phyloP scores from a whole-genome alignment of 768 basidiomycete genomes.

The Clathrus columnatus region DNA sequence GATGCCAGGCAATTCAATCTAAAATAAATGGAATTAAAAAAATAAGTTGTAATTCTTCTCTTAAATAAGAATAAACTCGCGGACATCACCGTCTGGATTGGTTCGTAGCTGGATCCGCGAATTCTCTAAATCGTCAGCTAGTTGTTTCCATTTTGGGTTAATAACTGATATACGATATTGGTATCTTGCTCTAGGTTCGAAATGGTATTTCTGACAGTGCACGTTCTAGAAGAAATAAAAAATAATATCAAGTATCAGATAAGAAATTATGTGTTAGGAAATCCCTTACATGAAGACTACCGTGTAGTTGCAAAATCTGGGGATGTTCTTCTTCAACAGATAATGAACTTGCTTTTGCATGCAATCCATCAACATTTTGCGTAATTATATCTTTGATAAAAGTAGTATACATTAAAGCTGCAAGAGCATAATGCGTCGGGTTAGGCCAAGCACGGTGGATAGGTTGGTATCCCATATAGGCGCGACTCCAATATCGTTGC shows the following conservation, averaged over 20 bases:
- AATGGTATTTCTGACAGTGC: slow-evolving; percentile 67
- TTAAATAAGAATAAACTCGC: neutral
- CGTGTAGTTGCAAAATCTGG: slow-evolving; percentile 77
- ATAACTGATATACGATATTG: slow-evolving; percentile 62
- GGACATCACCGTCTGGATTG: slow-evolving; percentile 90
- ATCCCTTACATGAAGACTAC: slow-evolving; percentile 65
- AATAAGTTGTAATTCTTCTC: neutral
- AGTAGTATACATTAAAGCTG: slow-evolving; percentile 67
- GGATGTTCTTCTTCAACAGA: slow-evolving; percentile 31
- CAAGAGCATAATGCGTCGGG: slow-evolving; percentile 80
- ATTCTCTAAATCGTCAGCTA: slow-evolving; percentile 49
- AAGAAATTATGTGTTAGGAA: slow-evolving; percentile 4
- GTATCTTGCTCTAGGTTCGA: slow-evolving; percentile 55
- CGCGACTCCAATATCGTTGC: slow-evolving; percentile 78
- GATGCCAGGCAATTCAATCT: slow-evolving; percentile 70
- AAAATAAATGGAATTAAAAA: neutral
- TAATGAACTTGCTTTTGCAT: slow-evolving; percentile 62
- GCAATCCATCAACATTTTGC: slow-evolving; percentile 86
- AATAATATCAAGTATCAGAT: neutral
- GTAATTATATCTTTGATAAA: slow-evolving; percentile 63
- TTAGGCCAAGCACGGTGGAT: slow-evolving; percentile 81
- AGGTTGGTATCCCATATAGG: slow-evolving; percentile 79
- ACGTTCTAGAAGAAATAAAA: slow-evolving; percentile 43
- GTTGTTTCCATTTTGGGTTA: slow-evolving; percentile 70
- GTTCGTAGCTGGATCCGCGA: slow-evolving; percentile 58